Conservation (phyloP, 345 rosid genomes). For the Eucalyptus dawsonii region DNA sequence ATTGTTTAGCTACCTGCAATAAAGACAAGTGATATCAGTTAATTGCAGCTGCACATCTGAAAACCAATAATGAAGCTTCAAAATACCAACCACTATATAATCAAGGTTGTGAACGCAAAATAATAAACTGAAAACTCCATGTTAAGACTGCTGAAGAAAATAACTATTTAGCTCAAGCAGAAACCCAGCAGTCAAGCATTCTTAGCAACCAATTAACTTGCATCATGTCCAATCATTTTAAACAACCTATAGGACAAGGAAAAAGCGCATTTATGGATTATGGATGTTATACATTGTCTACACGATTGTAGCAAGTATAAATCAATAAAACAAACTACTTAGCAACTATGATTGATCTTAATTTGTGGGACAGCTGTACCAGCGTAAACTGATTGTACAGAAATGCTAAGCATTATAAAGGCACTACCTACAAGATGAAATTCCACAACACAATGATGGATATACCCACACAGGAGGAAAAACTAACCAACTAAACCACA, state of each 20-base stretch:
- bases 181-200: background rate
- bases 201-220: background rate
- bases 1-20: conserved; percentile 48
- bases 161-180: background rate
- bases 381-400: background rate
- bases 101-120: background rate
- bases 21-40: background rate
- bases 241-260: background rate
- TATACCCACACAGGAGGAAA: background rate
- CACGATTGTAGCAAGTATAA: too few relatives aligned
- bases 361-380: background rate
- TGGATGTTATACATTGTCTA: too few relatives aligned
- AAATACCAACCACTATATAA: background rate
- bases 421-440: background rate
- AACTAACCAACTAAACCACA: background rate
- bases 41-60: background rate
- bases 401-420: background rate
- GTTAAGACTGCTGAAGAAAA: background rate
- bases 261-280: too few relatives aligned
- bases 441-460: background rate
- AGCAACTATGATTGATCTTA: background rate
- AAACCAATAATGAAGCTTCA: background rate
- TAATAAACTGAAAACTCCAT: background rate
- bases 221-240: background rate
- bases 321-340: too few relatives aligned